phyloP scores from a whole-genome alignment of 805 yeast species.

The Saccharomyces mikatae region DNA sequence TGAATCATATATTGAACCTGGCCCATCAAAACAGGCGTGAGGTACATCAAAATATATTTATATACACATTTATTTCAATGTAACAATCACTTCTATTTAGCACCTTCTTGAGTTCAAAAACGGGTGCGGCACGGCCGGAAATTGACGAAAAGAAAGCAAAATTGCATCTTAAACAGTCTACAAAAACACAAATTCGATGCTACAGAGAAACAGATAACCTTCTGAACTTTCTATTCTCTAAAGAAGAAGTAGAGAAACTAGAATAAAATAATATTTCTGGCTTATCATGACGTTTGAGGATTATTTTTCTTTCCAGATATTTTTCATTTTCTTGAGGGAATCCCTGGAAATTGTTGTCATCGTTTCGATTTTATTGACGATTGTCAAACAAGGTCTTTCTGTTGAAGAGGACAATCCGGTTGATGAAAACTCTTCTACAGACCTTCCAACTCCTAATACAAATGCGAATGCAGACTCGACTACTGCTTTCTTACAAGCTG shows the following conservation, averaged over 20 bases:
- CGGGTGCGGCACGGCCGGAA: neutral
- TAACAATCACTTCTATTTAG: neutral
- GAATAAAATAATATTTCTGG: neutral
- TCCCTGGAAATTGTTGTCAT: conserved; percentile 71
- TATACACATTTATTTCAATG: neutral
- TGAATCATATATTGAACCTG: conserved; percentile 5
- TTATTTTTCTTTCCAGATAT: conserved; percentile 62
- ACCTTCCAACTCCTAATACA: neutral
- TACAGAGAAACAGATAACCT: neutral
- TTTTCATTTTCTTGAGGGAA: conserved; percentile 65
- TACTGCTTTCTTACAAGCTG: neutral
- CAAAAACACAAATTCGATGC: neutral
- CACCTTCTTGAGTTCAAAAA: neutral
- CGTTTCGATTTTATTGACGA: conserved; percentile 63
- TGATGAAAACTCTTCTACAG: neutral
- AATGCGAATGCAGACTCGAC: neutral
- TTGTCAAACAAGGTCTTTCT: conserved; percentile 52
- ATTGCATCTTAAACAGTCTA: neutral
- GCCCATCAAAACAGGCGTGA: neutral
- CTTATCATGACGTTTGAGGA: conserved; percentile 32
- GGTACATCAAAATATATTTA: neutral
- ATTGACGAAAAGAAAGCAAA: neutral
- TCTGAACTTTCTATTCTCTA: neutral
- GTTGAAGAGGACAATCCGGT: conserved; percentile 22
- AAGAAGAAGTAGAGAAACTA: neutral